Evolutionary conservation across 768 basidiomycete genomes (phyloP).

Genomic region (Leccinum arenicola): DNA sequence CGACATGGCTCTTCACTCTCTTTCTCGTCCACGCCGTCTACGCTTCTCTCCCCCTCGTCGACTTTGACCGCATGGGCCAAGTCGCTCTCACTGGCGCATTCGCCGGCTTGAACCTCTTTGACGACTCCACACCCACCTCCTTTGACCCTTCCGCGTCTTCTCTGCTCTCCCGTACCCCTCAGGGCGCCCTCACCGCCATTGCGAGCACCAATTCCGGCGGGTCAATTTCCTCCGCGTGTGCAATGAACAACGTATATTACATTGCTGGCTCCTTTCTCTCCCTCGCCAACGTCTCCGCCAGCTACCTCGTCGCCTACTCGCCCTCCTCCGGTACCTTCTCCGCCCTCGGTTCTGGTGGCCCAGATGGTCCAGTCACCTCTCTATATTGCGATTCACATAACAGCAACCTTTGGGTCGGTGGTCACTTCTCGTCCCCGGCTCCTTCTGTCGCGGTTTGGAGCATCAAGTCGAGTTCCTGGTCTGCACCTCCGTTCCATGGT

Average conservation of each 20-base stretch:
- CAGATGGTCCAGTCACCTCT: constrained; percentile 71
- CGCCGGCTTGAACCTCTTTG: constrained; percentile 78
- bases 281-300: constrained; percentile 53
- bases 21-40: constrained; percentile 16
- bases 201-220: constrained; percentile 84
- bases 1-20: constrained; percentile 27
- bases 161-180: constrained; percentile 58
- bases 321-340: constrained; percentile 56
- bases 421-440: constrained; percentile 66
- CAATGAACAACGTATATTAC: constrained; percentile 66
- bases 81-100: constrained; percentile 90
- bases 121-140: constrained; percentile 49
- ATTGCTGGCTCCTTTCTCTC: constrained; percentile 83
- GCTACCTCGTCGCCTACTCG: constrained; percentile 78
- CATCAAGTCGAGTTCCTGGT: constrained; percentile 63
- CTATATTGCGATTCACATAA: constrained; percentile 73
- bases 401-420: constrained; percentile 75
- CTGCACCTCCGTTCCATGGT: constrained; percentile 76
- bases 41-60: constrained; percentile 54
- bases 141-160: constrained; percentile 75
- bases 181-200: constrained; percentile 66
- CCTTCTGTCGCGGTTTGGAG: constrained; percentile 73
- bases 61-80: constrained; percentile 83
- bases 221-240: constrained; percentile 69
- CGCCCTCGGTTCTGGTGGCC: constrained; percentile 61